Evolutionary conservation across 2,329 filamentous ascomycete species (phyloP), one percentile per base, ranked within the genome.

Genomic region (Akanthomyces uredinophilus): DNA sequence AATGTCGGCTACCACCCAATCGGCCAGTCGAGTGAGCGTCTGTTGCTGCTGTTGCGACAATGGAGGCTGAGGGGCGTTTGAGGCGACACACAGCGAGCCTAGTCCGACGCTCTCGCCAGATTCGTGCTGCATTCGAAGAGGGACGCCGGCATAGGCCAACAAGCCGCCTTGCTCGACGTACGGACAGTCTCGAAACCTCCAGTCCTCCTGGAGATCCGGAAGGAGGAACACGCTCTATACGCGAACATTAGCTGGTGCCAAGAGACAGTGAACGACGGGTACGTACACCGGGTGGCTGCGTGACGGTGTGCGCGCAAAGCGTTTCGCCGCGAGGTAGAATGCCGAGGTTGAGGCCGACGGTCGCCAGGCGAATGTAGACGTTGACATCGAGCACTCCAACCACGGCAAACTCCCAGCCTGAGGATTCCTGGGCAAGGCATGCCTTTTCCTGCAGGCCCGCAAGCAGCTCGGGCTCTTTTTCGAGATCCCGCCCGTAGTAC

Each of bases 331-430:
- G 75, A 0, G 79, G 78, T 3, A 81, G 64, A 10, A 78, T 70
- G 18, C 72, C 75, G 1, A 80, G 65, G 0, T 75, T 71, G 4
- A 80, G 67, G 2, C 77, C 77, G 1, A 75, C 71, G 0, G 78
- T 75, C 3, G 73, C 78, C 27, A 80, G 63, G 16, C 78, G 74
- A 4, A 73, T 76, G 64, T 76, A 80, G 37, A 74, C 71, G 51
- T 79, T 73, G 63, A 77, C 70, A 29, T 77, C 75, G 5, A 80
- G 69, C 3, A 80, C 66, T 2, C 78, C 79, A 6, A 78, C 70
- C 20, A 79, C 75, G n/a, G 73, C 77, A 60, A 74, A 78, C 10
- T 81, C 78, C 78, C 79, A 81, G 8, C 72, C 77, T 5, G 75
- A 72, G 1, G 74, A 74, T 24, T 79, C 73, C 27, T 74, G 69